phyloP scores from a whole-genome alignment of 2,329 filamentous ascomycete species.

The Trichophyton rubrum region DNA sequence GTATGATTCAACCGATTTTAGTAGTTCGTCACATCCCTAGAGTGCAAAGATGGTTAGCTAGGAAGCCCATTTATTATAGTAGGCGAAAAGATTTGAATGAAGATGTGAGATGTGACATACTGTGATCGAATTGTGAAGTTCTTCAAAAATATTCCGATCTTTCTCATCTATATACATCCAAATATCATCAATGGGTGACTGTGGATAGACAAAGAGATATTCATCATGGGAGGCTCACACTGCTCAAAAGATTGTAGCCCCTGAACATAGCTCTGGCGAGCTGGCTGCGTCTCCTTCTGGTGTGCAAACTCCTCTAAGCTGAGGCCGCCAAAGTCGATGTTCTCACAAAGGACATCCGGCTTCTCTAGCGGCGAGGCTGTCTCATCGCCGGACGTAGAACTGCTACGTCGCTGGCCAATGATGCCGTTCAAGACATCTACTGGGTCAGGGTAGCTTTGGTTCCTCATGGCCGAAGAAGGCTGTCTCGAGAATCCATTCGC shows the following conservation, averaged over 20 bases:
- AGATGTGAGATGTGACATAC: conserved; percentile 18
- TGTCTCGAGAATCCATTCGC: conserved; percentile 50
- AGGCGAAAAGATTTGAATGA: too few relatives aligned
- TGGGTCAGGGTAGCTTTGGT: conserved; percentile 51
- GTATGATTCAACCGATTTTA: conserved; percentile 86
- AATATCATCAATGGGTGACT: conserved; percentile 9
- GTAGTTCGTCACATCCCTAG: conserved; percentile 73
- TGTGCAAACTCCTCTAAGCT: conserved; percentile 60
- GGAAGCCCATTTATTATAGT: neutral
- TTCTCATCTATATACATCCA: conserved; percentile 47
- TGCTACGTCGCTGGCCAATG: conserved; percentile 29
- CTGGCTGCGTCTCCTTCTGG: conserved; percentile 17
- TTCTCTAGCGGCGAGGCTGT: conserved; percentile 12
- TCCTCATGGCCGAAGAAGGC: conserved; percentile 23
- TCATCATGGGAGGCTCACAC: conserved; percentile 45
- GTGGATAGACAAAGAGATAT: neutral
- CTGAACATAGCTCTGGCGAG: conserved; percentile 20
- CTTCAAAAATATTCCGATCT: conserved; percentile 75
- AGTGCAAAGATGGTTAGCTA: conserved; percentile 8
- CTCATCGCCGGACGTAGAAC: conserved; percentile 8
- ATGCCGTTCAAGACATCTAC: conserved; percentile 55
- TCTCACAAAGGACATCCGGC: conserved; percentile 42
- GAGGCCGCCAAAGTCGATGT: conserved; percentile 67
- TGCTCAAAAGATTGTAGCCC: conserved; percentile 54
- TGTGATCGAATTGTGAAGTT: conserved; percentile 74